Evolutionary conservation across 179 eudicot genomes (phyloP), one percentile per base, ranked within the genome.

Genomic region (Nepenthes alata): DNA sequence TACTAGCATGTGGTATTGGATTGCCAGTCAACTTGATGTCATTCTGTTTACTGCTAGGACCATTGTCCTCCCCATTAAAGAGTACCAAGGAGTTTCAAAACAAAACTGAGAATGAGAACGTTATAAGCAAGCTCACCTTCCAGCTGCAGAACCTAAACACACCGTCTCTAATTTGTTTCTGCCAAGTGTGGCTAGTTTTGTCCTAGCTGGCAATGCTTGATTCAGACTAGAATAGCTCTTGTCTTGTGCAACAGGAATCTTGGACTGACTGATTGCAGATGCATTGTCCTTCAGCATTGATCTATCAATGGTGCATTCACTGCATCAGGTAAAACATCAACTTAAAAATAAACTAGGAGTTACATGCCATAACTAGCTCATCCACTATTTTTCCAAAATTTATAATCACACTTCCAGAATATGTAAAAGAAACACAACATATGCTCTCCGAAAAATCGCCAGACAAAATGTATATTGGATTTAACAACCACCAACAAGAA

Each of bases 231-330:
- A 68, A 65, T 72, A 68, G 38, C 45, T 67, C 63, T 67, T 80
- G 65, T 59, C 70, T 71, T 68, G 35, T 70, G 38, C 66, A 64
- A 53, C 66, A 58, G 75, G 78, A 71, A 45, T 60, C 64, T 65
- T 83, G 50, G 81, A 79, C 67, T 60, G 59, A 37, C 53, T 59
- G 35, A 57, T 59, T 57, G 45, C 45, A 41, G 8, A 41, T 4
- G 45, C 74, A 63, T 64, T 74, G 73, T 63, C 59, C 48, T 35
- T 64, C 66, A 61, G 35, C 35, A 38, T 38, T 61, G 69, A 56
- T 47, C 68, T 73, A 60, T 58, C 72, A 68, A 47, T 66, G 47
- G 66, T 66, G 49, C 72, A 58, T 58, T 63, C 75, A 62, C 91
- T 85, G 85, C 65, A 77, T 72, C 64, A 67, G 44, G 56, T 25